Percentiles rank a stretch among this genome's conserved stretches.
These are phyloP conservation scores for Polysphondylium violaceum DNA, from an alignment of 78 protist species.

Conservation along the genomic window DNA sequence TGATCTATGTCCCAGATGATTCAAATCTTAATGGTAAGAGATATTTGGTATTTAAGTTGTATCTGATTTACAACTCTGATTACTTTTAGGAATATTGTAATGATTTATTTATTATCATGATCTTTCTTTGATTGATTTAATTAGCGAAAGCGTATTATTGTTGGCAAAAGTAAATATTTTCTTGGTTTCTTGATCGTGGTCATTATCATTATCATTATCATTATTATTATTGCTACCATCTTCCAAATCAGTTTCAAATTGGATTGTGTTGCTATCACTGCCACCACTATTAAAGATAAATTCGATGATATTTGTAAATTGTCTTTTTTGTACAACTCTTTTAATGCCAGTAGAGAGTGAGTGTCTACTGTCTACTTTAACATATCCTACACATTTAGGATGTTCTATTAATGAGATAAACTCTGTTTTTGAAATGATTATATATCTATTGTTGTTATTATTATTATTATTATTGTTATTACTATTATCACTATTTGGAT, in stretches of 20 bases:
- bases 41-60: no score
- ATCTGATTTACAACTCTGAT: no score
- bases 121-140: no score
- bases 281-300: conserved; percentile 2
- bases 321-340: conserved; percentile 15
- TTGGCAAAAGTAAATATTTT: background rate
- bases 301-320: conserved; percentile 12
- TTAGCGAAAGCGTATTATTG: no score
- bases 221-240: conserved; percentile 4
- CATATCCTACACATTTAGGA: conserved; percentile 40
- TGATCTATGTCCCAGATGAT: no score
- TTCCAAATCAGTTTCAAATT: background rate
- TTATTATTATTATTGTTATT: background rate
- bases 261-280: background rate
- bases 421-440: conserved; percentile 3
- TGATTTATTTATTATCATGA: no score
- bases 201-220: background rate
- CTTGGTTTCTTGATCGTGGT: background rate
- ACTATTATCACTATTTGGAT: background rate
- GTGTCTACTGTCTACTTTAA: conserved; percentile 44
- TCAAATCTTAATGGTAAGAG: no score
- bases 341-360: background rate
- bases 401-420: conserved; percentile 44
- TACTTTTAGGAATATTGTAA: no score
- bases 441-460: conserved; percentile 4